Percentiles rank a stretch among this genome's conserved stretches.
These are phyloP conservation scores for Salix dunnii DNA, from an alignment of 345 rosid genomes.

Conservation along the genomic window DNA sequence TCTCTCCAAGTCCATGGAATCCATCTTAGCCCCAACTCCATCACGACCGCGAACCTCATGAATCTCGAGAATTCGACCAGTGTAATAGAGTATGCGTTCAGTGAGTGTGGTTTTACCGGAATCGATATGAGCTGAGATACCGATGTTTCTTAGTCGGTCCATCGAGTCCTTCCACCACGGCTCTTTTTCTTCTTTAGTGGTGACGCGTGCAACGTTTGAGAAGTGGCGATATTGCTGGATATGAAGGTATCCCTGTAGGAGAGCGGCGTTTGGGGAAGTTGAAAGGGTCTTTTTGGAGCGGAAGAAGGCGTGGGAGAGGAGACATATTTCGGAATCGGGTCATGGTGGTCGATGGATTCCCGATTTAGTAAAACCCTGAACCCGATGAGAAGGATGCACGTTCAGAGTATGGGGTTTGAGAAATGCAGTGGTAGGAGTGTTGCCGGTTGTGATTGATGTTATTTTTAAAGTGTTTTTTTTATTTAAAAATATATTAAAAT, in stretches of 20 bases:
- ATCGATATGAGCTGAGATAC: constrained; percentile 97
- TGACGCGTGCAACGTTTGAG: constrained; percentile 68
- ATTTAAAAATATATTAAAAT: too few relatives aligned
- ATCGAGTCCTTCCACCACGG: constrained; percentile 99
- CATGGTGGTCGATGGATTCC: constrained; percentile 17
- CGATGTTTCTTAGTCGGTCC: constrained; percentile 80
- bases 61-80: constrained; percentile 96
- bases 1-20: constrained; percentile 95
- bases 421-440: not conserved
- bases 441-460: not conserved
- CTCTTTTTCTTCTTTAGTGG: constrained; percentile 62
- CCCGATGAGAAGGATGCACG: not conserved
- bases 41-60: constrained; percentile 97
- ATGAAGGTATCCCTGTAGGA: constrained; percentile 52
- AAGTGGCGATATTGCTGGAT: constrained; percentile 43
- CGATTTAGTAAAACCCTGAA: not conserved
- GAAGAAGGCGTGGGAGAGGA: constrained; percentile 15
- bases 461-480: too few relatives aligned
- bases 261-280: constrained; percentile 51
- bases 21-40: constrained; percentile 99
- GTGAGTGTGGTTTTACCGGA: constrained; percentile 98
- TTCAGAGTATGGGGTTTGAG: not conserved
- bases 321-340: constrained; percentile 17
- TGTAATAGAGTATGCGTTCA: constrained; percentile 81
- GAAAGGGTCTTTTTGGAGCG: not conserved